Conservation (phyloP, 495 filamentous ascomycete species). For the Immersiella caudata region DNA sequence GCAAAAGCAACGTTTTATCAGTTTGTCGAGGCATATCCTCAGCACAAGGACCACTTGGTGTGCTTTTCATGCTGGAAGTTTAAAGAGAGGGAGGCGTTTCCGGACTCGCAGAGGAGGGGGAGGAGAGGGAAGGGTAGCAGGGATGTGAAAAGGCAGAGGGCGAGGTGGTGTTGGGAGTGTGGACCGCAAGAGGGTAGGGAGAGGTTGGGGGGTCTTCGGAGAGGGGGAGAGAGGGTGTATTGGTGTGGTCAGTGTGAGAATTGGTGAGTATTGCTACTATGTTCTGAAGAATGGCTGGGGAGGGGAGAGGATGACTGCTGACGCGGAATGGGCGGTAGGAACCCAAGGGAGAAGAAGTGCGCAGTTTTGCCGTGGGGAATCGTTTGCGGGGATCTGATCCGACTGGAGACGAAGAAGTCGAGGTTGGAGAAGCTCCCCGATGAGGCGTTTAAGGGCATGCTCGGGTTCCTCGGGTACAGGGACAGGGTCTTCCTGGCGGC, state of each 20-base stretch:
- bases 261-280: slow-evolving; percentile 4
- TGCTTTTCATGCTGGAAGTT: slow-evolving; percentile 26
- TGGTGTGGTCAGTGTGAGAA: slow-evolving; percentile 17
- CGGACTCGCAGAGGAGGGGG: neutral
- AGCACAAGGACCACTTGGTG: slow-evolving; percentile 16
- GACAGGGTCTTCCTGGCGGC: slow-evolving; percentile 15
- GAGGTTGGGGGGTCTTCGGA: neutral
- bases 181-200: neutral
- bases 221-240: neutral
- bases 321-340: neutral
- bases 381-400: neutral
- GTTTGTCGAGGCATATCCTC: slow-evolving; percentile 18
- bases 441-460: slow-evolving; percentile 12
- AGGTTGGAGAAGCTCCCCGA: slow-evolving; percentile 15
- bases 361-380: neutral
- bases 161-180: slow-evolving; percentile 22
- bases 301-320: no score
- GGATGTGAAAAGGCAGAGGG: neutral
- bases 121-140: slow-evolving; percentile 6
- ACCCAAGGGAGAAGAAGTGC: neutral
- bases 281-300: neutral
- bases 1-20: slow-evolving; percentile 18
- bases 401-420: neutral
- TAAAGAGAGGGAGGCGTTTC: slow-evolving; percentile 5
- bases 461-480: slow-evolving; percentile 6